A percentile compares a stretch with the other conserved stretches of the same genome.
These are phyloP conservation scores for Keqinozyma sinolaborantium DNA, from an alignment of 1,139 yeast genomes.

Conservation along the genomic window DNA sequence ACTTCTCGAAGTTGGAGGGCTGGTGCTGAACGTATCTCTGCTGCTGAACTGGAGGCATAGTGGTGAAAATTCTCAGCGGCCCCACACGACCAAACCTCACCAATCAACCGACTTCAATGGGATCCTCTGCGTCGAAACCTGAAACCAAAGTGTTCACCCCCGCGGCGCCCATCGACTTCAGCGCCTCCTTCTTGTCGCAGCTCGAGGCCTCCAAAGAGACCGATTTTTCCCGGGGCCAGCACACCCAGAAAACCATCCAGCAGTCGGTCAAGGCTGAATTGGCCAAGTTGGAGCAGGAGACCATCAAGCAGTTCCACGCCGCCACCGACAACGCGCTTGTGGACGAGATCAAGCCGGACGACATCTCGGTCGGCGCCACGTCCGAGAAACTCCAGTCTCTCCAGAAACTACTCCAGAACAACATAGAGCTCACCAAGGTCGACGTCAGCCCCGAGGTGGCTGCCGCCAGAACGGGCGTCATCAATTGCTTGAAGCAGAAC, in stretches of 20 bases:
- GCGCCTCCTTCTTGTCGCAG: constrained; percentile 64
- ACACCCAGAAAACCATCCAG: constrained; percentile 74
- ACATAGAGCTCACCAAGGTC: constrained; percentile 41
- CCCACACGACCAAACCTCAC: neutral
- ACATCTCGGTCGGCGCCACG: constrained; percentile 26
- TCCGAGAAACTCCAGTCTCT: constrained; percentile 43
- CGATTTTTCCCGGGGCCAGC: constrained; percentile 78
- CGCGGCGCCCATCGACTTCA: constrained; percentile 70
- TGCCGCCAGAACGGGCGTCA: constrained; percentile 54
- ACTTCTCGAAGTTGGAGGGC: constrained; percentile 89
- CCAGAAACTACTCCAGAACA: constrained; percentile 44
- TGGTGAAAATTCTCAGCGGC: neutral
- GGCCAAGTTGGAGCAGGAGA: constrained; percentile 56
- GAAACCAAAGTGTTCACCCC: constrained; percentile 70
- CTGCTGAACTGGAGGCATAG: constrained; percentile 86
- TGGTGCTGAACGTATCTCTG: constrained; percentile 69
- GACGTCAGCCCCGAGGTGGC: constrained; percentile 27
- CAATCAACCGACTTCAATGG: constrained; percentile 31
- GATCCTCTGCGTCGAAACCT: constrained; percentile 54
- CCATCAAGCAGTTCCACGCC: constrained; percentile 52
- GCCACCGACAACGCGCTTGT: constrained; percentile 44
- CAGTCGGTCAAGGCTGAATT: constrained; percentile 70
- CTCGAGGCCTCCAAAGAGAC: constrained; percentile 75
- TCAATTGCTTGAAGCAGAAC: constrained; percentile 66
- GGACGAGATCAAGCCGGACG: constrained; percentile 25